These are phyloP conservation scores for Adenanthera pavonina DNA, from an alignment of 306 rosid genomes.

Conservation along the genomic window DNA sequence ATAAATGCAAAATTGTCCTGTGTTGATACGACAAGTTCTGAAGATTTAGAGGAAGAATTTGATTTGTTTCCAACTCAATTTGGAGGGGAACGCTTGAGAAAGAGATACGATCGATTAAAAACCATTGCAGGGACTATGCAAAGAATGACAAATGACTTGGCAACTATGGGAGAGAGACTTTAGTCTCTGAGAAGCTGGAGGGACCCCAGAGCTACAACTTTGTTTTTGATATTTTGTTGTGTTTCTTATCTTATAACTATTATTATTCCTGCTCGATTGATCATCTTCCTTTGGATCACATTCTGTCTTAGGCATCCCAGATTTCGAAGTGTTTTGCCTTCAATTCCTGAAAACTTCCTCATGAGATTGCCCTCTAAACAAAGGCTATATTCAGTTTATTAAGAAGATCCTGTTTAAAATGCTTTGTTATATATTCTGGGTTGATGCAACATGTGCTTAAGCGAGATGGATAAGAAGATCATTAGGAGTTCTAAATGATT, in stretches of 20 bases:
- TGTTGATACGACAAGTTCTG: constrained; percentile 37
- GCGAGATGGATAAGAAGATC: constrained; percentile 24
- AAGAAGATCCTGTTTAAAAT: constrained; percentile 26
- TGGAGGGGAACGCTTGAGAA: constrained; percentile 41
- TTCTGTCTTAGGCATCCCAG: constrained; percentile 51
- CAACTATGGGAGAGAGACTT: constrained; percentile 49
- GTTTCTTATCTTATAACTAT: constrained; percentile 31
- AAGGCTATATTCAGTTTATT: constrained; percentile 12
- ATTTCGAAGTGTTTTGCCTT: constrained; percentile 35
- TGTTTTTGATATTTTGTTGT: constrained; percentile 38
- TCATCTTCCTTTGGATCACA: constrained; percentile 27
- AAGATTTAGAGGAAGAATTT: constrained; percentile 59
- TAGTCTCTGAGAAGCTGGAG: constrained; percentile 51
- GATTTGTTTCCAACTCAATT: constrained; percentile 46
- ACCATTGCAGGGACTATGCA: constrained; percentile 41
- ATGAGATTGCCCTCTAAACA: constrained; percentile 46
- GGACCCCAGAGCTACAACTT: constrained; percentile 53
- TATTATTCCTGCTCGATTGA: constrained; percentile 20
- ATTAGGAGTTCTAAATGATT: constrained; percentile 24
- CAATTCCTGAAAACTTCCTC: constrained; percentile 39
- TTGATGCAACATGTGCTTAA: constrained; percentile 11
- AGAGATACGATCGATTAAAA: constrained; percentile 51
- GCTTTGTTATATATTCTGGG: constrained; percentile 9
- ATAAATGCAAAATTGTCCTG: constrained; percentile 49
- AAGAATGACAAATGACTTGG: constrained; percentile 37